These are phyloP conservation scores for Aspergillus saccharolyticus DNA, from an alignment of 495 filamentous ascomycete species.

Conservation along the genomic window DNA sequence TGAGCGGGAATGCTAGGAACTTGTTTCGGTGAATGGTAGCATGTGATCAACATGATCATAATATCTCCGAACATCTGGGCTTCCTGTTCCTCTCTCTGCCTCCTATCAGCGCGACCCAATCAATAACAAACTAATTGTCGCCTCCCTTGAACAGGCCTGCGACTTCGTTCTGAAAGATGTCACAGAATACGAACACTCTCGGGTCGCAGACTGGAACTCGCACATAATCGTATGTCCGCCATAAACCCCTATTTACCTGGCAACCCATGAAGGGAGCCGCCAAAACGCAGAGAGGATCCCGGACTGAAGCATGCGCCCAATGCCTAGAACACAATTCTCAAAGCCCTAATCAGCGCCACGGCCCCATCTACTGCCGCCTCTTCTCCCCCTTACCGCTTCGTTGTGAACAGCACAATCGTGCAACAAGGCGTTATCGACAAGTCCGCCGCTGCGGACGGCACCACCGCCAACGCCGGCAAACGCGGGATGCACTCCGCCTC, in stretches of 20 bases:
- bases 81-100: too few species aligned
- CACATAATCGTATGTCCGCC: slow-evolving; percentile 71
- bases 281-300: neutral
- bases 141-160: slow-evolving; percentile 61
- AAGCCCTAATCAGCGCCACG: slow-evolving; percentile 77
- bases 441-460: slow-evolving; percentile 33
- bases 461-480: slow-evolving; percentile 58
- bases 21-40: neutral
- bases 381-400: slow-evolving; percentile 69
- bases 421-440: slow-evolving; percentile 62
- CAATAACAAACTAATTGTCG: neutral
- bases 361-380: slow-evolving; percentile 49
- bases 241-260: neutral
- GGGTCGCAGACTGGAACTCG: slow-evolving; percentile 80
- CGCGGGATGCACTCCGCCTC: slow-evolving; percentile 95
- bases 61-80: too few species aligned
- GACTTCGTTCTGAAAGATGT: slow-evolving; percentile 64
- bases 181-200: slow-evolving; percentile 75
- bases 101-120: too few species aligned
- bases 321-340: slow-evolving; percentile 74
- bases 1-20: neutral
- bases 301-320: neutral
- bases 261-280: slow-evolving; percentile 4
- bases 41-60: too few species aligned
- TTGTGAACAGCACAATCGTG: slow-evolving; percentile 96